A percentile compares a stretch with the other conserved stretches of the same genome.
These are phyloP conservation scores for Xylariales sp. DNA, from an alignment of 2,329 filamentous ascomycete species.

Conservation along the genomic window DNA sequence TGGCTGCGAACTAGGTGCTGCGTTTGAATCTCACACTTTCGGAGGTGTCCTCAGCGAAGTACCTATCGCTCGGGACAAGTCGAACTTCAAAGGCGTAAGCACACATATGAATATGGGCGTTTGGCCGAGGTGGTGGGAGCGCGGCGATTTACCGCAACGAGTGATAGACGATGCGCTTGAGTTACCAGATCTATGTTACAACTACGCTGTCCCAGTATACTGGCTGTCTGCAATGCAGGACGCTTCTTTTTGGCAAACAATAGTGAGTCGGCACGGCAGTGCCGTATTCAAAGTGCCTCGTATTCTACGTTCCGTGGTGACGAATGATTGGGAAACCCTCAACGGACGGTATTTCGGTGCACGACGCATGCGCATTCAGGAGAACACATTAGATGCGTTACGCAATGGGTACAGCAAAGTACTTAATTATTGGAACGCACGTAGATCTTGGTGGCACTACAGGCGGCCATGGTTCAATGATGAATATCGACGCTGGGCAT, in stretches of 20 bases:
- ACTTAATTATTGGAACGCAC: neutral
- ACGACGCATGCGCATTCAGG: neutral
- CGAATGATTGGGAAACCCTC: neutral
- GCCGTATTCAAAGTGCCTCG: neutral
- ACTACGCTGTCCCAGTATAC: neutral
- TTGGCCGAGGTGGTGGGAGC: neutral
- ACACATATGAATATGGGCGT: neutral
- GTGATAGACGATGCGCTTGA: neutral
- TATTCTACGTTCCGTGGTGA: neutral
- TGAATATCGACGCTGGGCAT: conserved; percentile 4
- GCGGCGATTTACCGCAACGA: neutral
- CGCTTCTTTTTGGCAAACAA: neutral
- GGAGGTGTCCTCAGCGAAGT: neutral
- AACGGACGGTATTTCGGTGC: neutral
- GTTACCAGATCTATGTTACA: neutral
- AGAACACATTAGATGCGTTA: neutral
- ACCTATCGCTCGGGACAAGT: neutral
- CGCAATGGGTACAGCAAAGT: neutral
- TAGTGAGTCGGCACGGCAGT: neutral
- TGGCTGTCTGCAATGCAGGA: neutral
- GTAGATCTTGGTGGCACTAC: neutral
- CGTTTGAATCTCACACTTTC: conserved; percentile 2
- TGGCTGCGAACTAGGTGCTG: neutral
- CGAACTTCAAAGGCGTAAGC: neutral
- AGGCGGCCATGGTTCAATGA: conserved; percentile 6